These are phyloP conservation scores for Phylloporus sp. DNA, from an alignment of 768 basidiomycete species.

Conservation along the genomic window DNA sequence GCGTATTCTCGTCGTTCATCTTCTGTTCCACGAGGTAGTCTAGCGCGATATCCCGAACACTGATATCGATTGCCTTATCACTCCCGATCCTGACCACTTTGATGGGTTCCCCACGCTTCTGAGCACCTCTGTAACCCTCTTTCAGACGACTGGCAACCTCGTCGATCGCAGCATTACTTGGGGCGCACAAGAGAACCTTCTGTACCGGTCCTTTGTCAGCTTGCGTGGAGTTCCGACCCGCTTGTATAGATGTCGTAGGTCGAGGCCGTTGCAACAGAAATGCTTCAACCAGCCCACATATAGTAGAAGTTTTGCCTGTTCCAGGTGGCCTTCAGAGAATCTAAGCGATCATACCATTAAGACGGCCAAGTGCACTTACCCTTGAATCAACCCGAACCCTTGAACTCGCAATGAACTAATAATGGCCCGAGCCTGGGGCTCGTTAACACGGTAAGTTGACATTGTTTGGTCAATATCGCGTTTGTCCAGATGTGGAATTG, in stretches of 20 bases:
- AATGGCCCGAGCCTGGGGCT: conserved; percentile 92
- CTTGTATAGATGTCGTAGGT: conserved; percentile 47
- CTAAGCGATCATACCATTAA: not conserved
- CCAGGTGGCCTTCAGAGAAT: conserved; percentile 75
- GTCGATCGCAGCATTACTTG: conserved; percentile 97
- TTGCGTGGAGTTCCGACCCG: conserved; percentile 39
- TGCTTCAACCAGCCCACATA: conserved; percentile 87
- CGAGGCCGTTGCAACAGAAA: conserved; percentile 62
- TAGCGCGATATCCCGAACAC: conserved; percentile 81
- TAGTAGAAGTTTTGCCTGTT: conserved; percentile 98
- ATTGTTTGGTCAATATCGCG: conserved; percentile 63
- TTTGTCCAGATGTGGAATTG: conserved; percentile 40
- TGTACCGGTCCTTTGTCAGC: conserved; percentile 47
- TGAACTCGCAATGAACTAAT: conserved; percentile 61
- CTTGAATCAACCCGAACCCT: conserved; percentile 93
- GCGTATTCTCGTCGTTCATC: conserved; percentile 43
- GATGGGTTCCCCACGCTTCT: conserved; percentile 50
- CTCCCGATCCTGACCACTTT: conserved; percentile 91
- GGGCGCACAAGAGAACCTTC: conserved; percentile 89
- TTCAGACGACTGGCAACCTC: conserved; percentile 89
- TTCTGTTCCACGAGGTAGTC: conserved; percentile 83
- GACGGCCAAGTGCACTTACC: conserved; percentile 47
- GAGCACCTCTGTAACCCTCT: conserved; percentile 62
- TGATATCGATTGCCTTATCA: conserved; percentile 67
- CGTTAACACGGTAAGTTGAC: conserved; percentile 72